These are phyloP conservation scores for Diaporthe vaccinii DNA, from an alignment of 2,329 filamentous ascomycete species.

Conservation along the genomic window DNA sequence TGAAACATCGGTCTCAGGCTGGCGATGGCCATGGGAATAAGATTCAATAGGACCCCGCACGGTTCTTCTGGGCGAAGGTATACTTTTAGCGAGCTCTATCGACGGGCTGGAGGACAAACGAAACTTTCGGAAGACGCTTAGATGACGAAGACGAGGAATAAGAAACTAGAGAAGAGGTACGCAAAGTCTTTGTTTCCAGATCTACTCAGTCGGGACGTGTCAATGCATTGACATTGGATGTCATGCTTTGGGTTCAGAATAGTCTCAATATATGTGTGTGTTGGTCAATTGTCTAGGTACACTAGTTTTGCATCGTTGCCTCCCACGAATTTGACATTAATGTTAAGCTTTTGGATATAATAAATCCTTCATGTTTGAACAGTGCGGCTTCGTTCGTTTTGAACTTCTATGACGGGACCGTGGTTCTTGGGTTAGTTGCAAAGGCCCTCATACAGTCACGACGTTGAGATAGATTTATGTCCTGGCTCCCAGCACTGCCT, in stretches of 20 bases:
- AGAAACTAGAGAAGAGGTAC: too few species aligned
- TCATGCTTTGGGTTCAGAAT: conserved; percentile 51
- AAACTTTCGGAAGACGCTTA: background rate
- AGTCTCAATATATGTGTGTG: conserved; percentile 44
- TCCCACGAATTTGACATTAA: background rate
- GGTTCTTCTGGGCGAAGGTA: background rate
- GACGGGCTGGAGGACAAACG: background rate
- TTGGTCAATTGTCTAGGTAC: background rate
- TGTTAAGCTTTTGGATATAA: background rate
- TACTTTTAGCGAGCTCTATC: background rate
- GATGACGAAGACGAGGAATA: too few species aligned
- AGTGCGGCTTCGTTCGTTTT: background rate
- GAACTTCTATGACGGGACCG: background rate
- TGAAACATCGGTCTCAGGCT: background rate
- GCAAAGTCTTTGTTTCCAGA: too few species aligned
- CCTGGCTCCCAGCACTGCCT: background rate
- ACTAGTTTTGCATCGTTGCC: background rate
- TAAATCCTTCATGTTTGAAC: background rate
- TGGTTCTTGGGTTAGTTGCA: background rate
- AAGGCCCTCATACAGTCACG: background rate
- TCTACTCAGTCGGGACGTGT: too few species aligned
- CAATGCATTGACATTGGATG: conserved; percentile 55
- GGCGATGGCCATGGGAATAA: background rate
- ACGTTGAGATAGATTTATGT: background rate
- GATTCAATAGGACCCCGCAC: background rate